A percentile compares a stretch with the other conserved stretches of the same genome.
Evolutionary conservation across 2,329 filamentous ascomycete species (phyloP).

Genomic region (Ceratocystis alfenasii): DNA sequence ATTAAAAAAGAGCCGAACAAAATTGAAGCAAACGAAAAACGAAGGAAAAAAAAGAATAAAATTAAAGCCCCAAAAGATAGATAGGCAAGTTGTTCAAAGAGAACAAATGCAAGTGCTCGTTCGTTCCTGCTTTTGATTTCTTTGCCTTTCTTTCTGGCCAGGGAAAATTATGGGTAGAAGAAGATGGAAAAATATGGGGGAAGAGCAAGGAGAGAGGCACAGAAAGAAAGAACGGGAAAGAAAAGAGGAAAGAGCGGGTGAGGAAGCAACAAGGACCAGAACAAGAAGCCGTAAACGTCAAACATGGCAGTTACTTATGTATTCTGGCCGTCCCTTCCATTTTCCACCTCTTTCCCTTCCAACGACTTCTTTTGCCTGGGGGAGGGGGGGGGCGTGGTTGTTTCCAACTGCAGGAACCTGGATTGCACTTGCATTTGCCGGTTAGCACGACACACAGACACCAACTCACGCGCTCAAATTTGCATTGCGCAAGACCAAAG

Average conservation of each 20-base stretch:
- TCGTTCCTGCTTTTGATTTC: background rate
- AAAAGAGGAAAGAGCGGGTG: background rate
- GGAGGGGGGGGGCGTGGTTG: background rate
- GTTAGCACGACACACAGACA: conserved; percentile 2
- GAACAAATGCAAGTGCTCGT: background rate
- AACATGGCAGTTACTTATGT: conserved; percentile 8
- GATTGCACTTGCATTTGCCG: background rate
- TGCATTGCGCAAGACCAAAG: background rate
- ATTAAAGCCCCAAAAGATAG: background rate
- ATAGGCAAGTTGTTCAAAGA: background rate
- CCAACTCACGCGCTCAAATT: background rate
- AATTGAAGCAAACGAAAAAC: background rate
- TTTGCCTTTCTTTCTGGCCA: no score
- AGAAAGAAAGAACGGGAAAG: background rate
- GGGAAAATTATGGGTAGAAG: no score
- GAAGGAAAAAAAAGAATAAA: background rate
- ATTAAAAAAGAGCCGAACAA: background rate
- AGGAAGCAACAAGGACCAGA: background rate
- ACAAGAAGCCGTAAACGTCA: background rate
- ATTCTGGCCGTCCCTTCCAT: background rate
- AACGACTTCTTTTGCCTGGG: background rate
- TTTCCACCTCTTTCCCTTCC: background rate
- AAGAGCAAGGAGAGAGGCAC: background rate
- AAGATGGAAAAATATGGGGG: no score
- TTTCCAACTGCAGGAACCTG: background rate